Base-by-base conservation (phyloP, 805 yeast species). In the Candida verbasci region DNA sequence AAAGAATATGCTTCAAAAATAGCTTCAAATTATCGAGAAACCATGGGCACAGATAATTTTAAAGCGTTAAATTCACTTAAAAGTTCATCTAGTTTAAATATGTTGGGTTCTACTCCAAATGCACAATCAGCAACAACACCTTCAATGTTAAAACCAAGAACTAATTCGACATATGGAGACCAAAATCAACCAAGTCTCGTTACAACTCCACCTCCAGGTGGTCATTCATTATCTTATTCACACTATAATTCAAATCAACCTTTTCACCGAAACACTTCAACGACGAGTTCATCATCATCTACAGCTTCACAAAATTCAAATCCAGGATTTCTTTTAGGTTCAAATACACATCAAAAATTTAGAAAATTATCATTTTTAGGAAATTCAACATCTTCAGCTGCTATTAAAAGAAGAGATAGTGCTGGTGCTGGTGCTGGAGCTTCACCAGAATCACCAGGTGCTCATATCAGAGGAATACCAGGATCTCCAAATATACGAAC, bases 331-430 rank as follows among this genome's bases (percentile, higher is more conserved):
- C 24, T 6, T 29, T 18, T 9, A 11, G 10, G 12, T n/a, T 18
- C 12, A 3, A 30, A 22, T 23, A 5, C 27, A 10, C 14, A 26
- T 22, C 39, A 28, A n/a, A 24, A 32, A 20, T 35, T 39, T 20
- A 28, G 42, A 14, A 39, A 39, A 28, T 24, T 35, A 21, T 39
- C 42, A 17, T 31, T 39, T 10, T 26, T 39, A 7, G 24, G 31
- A 3, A 26, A 30, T 17, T 16, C 33, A 22, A 29, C 31, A 18
- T 16, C 33, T 8, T 16, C 30, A 28, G 11, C 30, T 11, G 5
- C 28, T 6, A 16, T 5, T 9, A 24, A 20, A 17, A 31, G 28
- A 24, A 33, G 23, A 20, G 30, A 25, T 14, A 33, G 36, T 20
- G 9, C 25, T 4, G 20, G 10, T 3, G 24, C 17, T 20, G 3